Base-by-base conservation (phyloP, 768 basidiomycete species). In the Phanerodontia chrysosporium region DNA sequence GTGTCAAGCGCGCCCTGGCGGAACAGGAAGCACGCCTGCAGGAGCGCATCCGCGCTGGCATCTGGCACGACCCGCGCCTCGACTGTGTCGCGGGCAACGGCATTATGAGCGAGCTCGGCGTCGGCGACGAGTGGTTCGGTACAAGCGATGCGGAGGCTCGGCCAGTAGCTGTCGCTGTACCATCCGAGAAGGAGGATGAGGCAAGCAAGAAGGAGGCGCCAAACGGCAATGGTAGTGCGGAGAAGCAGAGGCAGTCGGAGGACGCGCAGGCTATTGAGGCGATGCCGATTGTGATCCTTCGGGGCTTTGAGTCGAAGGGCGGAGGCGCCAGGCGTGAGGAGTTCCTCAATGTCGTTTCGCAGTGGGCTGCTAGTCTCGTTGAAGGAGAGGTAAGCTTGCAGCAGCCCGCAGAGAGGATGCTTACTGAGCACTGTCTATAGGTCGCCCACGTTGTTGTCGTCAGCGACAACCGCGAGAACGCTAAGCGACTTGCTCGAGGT, bases 371-470 rank as follows among this genome's bases (percentile, higher is more conserved):
- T 0, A 78, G 76, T 10, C 74, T 98, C 46, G 84, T 87, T 0
- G 92, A 97, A 68, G 90, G 86, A 63, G 82, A 88, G 76, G 92
- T 91, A 58, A 45, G 74, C 62, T 12, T 4, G 16, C 18, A 18
- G 4, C 16, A 18, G 4, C 10, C 39, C 44, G 24, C 49, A 24
- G 28, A 32, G 25, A 27, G 27, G 25, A 54, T 39, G 30, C 49
- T 6, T 39, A 27, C 2, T 28, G 22, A 32, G n/a, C 48, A n/a
- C 45, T 57, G 22, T 24, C 6, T 21, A 9, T 42, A 94, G 91
- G 77, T 92, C 58, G 96, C 96, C 0, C 95, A 98, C 72, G 93
- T 97, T 48, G 77, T 99, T 49, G 84, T 98, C 32, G 75, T 95
- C 45, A 92, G 92, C 65, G 92, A 98, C 69, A 94, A 93, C 64